Evolutionary conservation across 2,329 filamentous ascomycete genomes (phyloP), one percentile per base, ranked within the genome.

Genomic region (Pestalotiopsis sp.): DNA sequence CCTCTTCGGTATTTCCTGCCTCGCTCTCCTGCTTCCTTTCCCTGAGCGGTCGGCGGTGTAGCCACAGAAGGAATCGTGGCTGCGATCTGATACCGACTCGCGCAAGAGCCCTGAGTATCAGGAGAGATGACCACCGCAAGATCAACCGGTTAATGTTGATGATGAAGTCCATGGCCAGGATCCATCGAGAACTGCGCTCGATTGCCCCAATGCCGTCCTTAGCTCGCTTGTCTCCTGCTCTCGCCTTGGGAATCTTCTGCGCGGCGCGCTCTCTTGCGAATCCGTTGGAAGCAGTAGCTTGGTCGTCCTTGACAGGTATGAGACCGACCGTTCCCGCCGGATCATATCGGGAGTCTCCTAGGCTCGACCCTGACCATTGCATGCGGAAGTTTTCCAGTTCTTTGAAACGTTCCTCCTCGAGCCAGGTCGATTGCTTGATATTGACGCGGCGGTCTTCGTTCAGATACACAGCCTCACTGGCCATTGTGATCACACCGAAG

Each of bases 401-500:
- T 59, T 90, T 87, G 11, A 95, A 85, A 5, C 95, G 88, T 72
- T 97, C 93, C 74, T 95, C 93, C 77, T 99, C 96, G 3, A 98
- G 84, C 95, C 96, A 99, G 0, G 96, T 98, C 81, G 91, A 91
- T 45, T 87, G 84, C 72, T 90, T 90, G 2, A 97, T 84, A 70
- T 89, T 91, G 65, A 98, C 90, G 1, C 87, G 87, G 56, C 89
- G 89, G 61, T 95, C 95, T 79, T 98, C 95, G 71, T 98, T 97
- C 12, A 99, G 84, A 76, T 97, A 98, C 0, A 98, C 96, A 3
- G 95, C 95, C 80, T 98, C 95, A 74, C 94, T 97, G 0, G 96
- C 96, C 79, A 97, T 95, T 0, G 94, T 97, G 70, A 98, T 89
- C 13, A 95, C 91, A 12, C 91, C 91, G 76, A 98, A 98, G 0